phyloP scores from a whole-genome alignment of 306 rosid species.

The Trifolium repens region DNA sequence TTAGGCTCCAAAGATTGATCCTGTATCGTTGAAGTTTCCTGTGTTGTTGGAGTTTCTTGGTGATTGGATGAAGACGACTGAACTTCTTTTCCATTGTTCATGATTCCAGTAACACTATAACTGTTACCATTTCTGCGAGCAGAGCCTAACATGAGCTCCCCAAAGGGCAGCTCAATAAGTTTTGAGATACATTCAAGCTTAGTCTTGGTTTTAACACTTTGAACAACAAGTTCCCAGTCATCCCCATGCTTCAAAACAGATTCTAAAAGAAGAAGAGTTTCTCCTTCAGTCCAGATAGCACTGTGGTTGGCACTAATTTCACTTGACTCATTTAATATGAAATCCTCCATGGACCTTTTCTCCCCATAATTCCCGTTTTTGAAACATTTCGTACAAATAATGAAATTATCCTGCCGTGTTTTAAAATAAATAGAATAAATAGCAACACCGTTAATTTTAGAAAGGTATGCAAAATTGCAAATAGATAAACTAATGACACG shows the following conservation, averaged over 20 bases:
- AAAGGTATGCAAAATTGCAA: constrained; percentile 15
- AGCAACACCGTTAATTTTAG: background rate
- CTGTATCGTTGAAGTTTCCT: constrained; percentile 52
- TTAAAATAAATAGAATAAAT: constrained; percentile 30
- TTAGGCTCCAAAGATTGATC: constrained; percentile 53
- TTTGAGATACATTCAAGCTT: constrained; percentile 82
- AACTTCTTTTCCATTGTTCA: constrained; percentile 50
- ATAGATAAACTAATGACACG: constrained; percentile 4
- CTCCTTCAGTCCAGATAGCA: constrained; percentile 86
- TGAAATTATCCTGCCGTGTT: constrained; percentile 64
- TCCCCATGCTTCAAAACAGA: constrained; percentile 94
- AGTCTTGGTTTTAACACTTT: constrained; percentile 72
- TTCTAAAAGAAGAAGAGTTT: constrained; percentile 85
- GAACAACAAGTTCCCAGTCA: constrained; percentile 93
- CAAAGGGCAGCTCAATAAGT: constrained; percentile 89
- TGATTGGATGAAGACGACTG: constrained; percentile 50
- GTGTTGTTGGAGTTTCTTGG: constrained; percentile 54
- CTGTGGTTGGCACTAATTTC: constrained; percentile 48
- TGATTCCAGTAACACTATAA: constrained; percentile 44
- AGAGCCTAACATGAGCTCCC: constrained; percentile 71
- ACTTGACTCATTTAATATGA: constrained; percentile 49
- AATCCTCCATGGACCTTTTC: constrained; percentile 67
- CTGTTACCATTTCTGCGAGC: constrained; percentile 47
- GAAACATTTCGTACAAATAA: constrained; percentile 71
- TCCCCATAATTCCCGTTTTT: constrained; percentile 73